These are phyloP conservation scores for Aspergillus neotritici DNA, from an alignment of 2,329 filamentous ascomycete genomes.

Conservation along the genomic window DNA sequence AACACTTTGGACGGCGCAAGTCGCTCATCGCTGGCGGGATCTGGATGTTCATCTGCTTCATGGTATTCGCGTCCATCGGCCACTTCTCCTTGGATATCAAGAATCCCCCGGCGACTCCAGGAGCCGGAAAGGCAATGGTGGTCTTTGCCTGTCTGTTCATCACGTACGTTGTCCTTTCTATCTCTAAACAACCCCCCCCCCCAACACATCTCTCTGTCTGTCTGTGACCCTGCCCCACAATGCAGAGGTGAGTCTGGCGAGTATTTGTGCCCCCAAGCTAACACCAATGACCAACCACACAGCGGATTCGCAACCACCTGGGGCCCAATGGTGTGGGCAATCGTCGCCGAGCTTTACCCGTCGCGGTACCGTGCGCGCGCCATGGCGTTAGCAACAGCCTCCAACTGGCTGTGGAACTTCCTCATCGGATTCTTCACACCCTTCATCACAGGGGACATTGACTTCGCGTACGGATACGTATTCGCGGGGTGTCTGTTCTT, in stretches of 20 bases:
- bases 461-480: slow-evolving; percentile 68
- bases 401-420: slow-evolving; percentile 71
- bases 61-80: slow-evolving; percentile 57
- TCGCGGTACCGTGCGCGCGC: slow-evolving; percentile 58
- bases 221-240: no score
- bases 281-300: slow-evolving; percentile 3
- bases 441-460: slow-evolving; percentile 65
- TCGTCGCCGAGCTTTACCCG: slow-evolving; percentile 39
- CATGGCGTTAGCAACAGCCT: slow-evolving; percentile 66
- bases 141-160: slow-evolving; percentile 66
- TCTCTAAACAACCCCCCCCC: not conserved
- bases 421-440: slow-evolving; percentile 68
- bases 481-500: slow-evolving; percentile 66
- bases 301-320: slow-evolving; percentile 64
- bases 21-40: slow-evolving; percentile 60
- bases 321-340: slow-evolving; percentile 55
- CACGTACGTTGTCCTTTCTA: slow-evolving; percentile 25
- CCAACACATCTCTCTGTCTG: no score
- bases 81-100: slow-evolving; percentile 33
- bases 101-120: slow-evolving; percentile 38
- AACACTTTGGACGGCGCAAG: slow-evolving; percentile 61
- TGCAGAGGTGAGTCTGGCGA: no score
- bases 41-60: slow-evolving; percentile 62
- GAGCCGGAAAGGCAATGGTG: slow-evolving; percentile 61
- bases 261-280: not conserved